These are phyloP conservation scores for Apiotrichum siamense DNA, from an alignment of 1,284 basidiomycete genomes.

Conservation along the genomic window DNA sequence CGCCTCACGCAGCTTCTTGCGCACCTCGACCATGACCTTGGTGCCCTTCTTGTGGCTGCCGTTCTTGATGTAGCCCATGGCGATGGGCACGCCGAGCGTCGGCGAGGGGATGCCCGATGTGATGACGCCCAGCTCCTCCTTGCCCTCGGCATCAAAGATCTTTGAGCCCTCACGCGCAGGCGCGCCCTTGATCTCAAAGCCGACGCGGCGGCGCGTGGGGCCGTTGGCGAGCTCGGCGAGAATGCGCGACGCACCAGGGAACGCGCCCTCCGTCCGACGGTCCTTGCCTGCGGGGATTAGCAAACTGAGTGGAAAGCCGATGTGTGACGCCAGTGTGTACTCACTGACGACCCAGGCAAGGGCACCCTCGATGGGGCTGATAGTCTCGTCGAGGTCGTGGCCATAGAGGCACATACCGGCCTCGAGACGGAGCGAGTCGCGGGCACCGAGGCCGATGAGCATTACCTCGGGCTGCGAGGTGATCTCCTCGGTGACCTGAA, in stretches of 20 bases:
- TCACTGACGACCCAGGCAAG: slow-evolving; percentile 86
- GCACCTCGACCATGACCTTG: slow-evolving; percentile 50
- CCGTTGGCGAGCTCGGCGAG: slow-evolving; percentile 74
- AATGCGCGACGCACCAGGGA: slow-evolving; percentile 79
- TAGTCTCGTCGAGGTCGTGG: slow-evolving; percentile 81
- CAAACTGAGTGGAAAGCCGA: no score
- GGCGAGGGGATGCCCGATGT: slow-evolving; percentile 97
- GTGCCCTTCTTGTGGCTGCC: slow-evolving; percentile 91
- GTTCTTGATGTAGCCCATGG: slow-evolving; percentile 83
- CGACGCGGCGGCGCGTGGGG: slow-evolving; percentile 71
- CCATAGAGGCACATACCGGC: slow-evolving; percentile 99
- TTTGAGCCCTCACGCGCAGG: slow-evolving; percentile 84
- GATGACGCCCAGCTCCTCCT: slow-evolving; percentile 62
- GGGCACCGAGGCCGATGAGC: slow-evolving; percentile 83
- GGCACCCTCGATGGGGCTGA: slow-evolving; percentile 82
- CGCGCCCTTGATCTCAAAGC: slow-evolving; percentile 73
- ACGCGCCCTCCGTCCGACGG: slow-evolving; percentile 56
- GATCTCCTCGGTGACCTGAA: slow-evolving; percentile 67
- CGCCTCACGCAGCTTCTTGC: slow-evolving; percentile 46
- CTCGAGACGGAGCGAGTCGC: slow-evolving; percentile 88
- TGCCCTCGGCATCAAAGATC: slow-evolving; percentile 58
- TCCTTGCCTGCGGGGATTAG: slow-evolving; percentile 60
- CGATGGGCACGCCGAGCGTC: slow-evolving; percentile 82
- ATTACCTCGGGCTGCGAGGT: slow-evolving; percentile 60
- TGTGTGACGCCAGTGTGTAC: no score